A percentile compares a stretch with the other conserved stretches of the same genome.
Evolutionary conservation across 352 stramenopile genomes (phyloP).

Genomic region (Globisporangium rhizosaccharum): DNA sequence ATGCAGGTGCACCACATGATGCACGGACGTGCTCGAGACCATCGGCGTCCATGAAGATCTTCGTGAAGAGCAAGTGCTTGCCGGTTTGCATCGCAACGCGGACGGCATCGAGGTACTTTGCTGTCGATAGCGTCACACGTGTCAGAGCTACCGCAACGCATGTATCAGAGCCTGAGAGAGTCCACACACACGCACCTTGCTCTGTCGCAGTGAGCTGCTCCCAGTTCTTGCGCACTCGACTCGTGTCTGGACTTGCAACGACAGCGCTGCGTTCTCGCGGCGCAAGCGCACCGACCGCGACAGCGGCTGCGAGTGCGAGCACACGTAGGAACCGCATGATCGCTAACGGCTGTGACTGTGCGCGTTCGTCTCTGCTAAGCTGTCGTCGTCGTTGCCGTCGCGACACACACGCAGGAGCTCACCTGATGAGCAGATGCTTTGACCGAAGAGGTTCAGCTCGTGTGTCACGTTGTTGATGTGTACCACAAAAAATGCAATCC

Average conservation of each 20-base stretch:
- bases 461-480: too few species aligned
- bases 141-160: background rate
- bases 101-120: slow-evolving; percentile 43
- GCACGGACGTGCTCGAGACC: slow-evolving; percentile 31
- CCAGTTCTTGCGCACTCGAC: slow-evolving; percentile 16
- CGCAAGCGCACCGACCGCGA: background rate
- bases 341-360: background rate
- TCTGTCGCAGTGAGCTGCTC: slow-evolving; percentile 9
- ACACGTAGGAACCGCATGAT: slow-evolving; percentile 4
- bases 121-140: slow-evolving; percentile 7
- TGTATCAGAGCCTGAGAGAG: background rate
- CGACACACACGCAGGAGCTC: too few species aligned
- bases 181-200: slow-evolving; percentile 3
- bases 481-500: too few species aligned
- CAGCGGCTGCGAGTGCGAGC: slow-evolving; percentile 6
- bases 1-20: slow-evolving; percentile 47
- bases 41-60: slow-evolving; percentile 43
- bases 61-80: slow-evolving; percentile 46
- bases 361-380: background rate
- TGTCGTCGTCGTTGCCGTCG: background rate
- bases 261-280: background rate
- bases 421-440: too few species aligned
- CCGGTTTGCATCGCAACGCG: slow-evolving; percentile 44
- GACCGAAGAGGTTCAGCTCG: too few species aligned
- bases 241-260: slow-evolving; percentile 1